Evolutionary conservation across 1,284 basidiomycete species (phyloP), one percentile per base, ranked within the genome.

Genomic region (Polyporus tsugae): DNA sequence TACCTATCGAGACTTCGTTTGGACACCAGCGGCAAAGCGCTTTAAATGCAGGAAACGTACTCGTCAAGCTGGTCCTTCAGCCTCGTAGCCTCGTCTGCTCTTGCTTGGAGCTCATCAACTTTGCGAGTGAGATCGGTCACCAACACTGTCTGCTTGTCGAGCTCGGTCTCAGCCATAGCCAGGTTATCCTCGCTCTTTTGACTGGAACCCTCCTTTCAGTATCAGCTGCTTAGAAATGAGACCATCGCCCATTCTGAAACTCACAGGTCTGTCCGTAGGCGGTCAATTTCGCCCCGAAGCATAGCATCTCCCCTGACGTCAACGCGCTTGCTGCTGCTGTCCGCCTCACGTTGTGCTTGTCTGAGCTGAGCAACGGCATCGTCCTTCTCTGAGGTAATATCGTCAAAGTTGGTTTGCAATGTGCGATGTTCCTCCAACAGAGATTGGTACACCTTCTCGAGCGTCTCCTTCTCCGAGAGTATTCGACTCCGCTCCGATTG

Each of bases 51-150:
- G 17, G 25, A 33, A 64, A 81, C 91, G 73, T 80, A 95, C 93
- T 99, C 97, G 77, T 99, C 97, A 1, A 98, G 85, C 80, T 98
- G 92, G 76, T 99, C 97, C 77, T 96, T 97, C 68, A 99, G 84
- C 72, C 88, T 89, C 5, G 82, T 85, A 1, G 91, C 91, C 74
- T 96, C 90, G 70, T 93, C 92, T 0, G 95, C 95, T 74, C 88
- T 86, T 3, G 78, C 81, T 76, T 93, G 91, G n/a, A 98, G 83
- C 53, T 98, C 95, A 55, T 96, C 95, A 11, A 93, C 87, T 77
- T 89, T 91, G 73, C 88, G 87, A 9, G 89, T 94, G 69, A 97
- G 81, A 35, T 95, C 95, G 1, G 87, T 85, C 6, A 94, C 87
- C 1, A 90, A 72, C 53, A 78, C 81, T 0, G 87, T 90, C 72